Base-by-base conservation (phyloP, 2,329 filamentous ascomycete species). In the Phyllosticta paracitricarpa region DNA sequence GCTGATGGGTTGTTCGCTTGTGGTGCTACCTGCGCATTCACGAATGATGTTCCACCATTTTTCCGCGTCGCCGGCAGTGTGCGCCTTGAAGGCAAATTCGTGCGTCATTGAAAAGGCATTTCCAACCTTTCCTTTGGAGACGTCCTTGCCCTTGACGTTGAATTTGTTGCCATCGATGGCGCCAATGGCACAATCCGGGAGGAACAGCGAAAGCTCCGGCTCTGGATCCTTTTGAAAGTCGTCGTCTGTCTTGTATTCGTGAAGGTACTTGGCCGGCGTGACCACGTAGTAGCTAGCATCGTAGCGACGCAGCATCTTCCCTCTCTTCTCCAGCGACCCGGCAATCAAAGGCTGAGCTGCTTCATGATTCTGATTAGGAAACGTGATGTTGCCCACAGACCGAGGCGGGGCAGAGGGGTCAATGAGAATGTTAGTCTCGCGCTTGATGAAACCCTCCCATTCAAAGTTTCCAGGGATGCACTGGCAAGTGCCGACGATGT, bases 171-270 rank as follows among this genome's bases (percentile, higher is more conserved):
- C 91, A 66, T 81, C 85, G 30, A 84, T 74, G 24, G 78, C 81
- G 62, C 91, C 90, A 62, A 97, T 83, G 54, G 87, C 76, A 68
- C 93, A 95, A 68, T 99, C 94, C 10, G 94, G 92, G 0, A 99
- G 85, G 75, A 93, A 97, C 66, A 99, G 84, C 14, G 89, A 94
- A 51, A 94, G 79, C 72, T 99, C 93, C 0, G 94, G 93, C 61
- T 83, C 81, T 9, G 91, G 90, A 64, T 96, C 90, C 68, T 84
- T 80, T 62, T 77, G 77, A 70, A 84, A 81, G 68, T 86, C 82
- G 69, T 97, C 93, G 71, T 89, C 88, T 70, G 95, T 91, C 77
- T 96, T 96, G 81, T 96, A 99, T 75, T 97, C 92, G 77, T 99
- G 94, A 62, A 99, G 78, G 77, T 88, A 99, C 70, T 89, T 91